Conservation (phyloP, 176 grass and related monocot species). For the Carex kokanica region DNA sequence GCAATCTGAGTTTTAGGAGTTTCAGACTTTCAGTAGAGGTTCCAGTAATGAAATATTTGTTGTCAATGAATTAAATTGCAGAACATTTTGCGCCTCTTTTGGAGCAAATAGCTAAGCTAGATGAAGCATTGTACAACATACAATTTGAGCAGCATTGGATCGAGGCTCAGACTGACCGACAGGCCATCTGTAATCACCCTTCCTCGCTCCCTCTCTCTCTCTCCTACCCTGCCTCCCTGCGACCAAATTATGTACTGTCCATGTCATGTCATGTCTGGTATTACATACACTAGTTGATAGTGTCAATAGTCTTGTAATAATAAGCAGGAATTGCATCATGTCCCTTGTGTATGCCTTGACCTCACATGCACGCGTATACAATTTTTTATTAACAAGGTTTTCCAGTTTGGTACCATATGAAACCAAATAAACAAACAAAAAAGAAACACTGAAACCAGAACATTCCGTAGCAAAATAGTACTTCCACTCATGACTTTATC, state of each 20-base stretch:
- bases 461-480: neutral
- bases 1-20: neutral
- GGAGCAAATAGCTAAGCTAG: slow-evolving; percentile 90
- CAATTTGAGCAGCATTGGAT: slow-evolving; percentile 97
- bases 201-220: neutral
- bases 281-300: neutral
- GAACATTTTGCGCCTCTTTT: slow-evolving; percentile 80
- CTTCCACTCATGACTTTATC: neutral
- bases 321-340: neutral
- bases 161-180: slow-evolving; percentile 84
- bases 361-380: neutral
- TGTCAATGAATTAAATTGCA: slow-evolving; percentile 35
- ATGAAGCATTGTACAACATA: slow-evolving; percentile 86
- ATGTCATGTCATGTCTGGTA: neutral
- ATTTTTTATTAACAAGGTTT: neutral
- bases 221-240: neutral
- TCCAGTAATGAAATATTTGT: neutral
- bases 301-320: neutral
- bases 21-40: neutral
- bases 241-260: neutral
- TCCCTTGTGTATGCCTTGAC: neutral
- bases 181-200: slow-evolving; percentile 60
- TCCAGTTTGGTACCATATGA: neutral
- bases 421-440: neutral
- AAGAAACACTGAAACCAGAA: neutral